Base-by-base conservation (phyloP, 768 basidiomycete species). In the Coprinopsis marcescibilis region DNA sequence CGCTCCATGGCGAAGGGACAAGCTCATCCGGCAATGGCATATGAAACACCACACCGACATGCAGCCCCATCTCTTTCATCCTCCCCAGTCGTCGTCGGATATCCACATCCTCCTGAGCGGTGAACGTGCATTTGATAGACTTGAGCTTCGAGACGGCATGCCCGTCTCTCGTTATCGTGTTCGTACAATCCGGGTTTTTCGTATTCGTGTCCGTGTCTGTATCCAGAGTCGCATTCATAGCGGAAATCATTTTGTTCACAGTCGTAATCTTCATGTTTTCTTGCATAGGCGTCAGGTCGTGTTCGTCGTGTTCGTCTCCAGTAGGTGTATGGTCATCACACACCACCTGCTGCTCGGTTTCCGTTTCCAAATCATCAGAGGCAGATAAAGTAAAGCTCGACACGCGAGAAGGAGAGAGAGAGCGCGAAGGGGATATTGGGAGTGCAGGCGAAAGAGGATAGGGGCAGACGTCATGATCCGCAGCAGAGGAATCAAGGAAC, bases 1-100 rank as follows among this genome's bases (percentile, higher is more conserved):
- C 62, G 11, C 58, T 60, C 62, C 62, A 64, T 17, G 62, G 60
- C 6, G 60, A 62, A 2, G 62, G 62, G 25, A 54, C 56, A 39
- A 56, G n/a, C 38, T 61, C 60, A 25, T 60, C 62, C 21, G 45
- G 55, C 1, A 54, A 48, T 10, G 59, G 51, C 13, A 54, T 47
- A 41, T 59, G 60, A 46, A 57, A 60, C 3, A 52, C 53, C 15
- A 64, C 48, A 10, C 42, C 44, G 11, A 55, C 52, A 29, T 60
- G 53, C 46, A 64, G 44, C 12, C 58, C 62, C 36, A 57, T 54
- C 46, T 46, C 14, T 21, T 46, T 52, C 27, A 59, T 51, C 26
- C 38, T 36, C 29, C 55, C 29, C 48, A 60, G 51, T 25, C 52
- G 51, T 39, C 37, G 42, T 44, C 53, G 56, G 27, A 50, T 51